Evolutionary conservation across 768 basidiomycete species (phyloP).

Genomic region (Pisolithus marmoratus): DNA sequence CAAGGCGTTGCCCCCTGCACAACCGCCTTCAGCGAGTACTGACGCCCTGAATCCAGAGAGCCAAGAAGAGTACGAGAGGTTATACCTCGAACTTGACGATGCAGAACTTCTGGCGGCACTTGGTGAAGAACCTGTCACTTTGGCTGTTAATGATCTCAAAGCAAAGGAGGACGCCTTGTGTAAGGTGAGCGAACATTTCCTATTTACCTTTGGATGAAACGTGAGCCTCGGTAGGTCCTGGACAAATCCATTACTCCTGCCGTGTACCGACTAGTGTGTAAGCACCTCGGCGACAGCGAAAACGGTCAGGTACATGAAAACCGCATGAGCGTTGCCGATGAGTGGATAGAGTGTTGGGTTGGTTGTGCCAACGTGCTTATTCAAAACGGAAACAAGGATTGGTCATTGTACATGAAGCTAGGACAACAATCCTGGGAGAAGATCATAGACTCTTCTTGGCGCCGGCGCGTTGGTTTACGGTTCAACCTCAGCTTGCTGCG

Average conservation of each 20-base stretch:
- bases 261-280: constrained; percentile 50
- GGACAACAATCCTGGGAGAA: constrained; percentile 51
- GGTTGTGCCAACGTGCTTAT: constrained; percentile 61
- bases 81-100: constrained; percentile 58
- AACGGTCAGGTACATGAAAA: constrained; percentile 13
- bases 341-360: constrained; percentile 69
- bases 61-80: constrained; percentile 66
- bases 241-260: constrained; percentile 43
- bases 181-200: constrained; percentile 42
- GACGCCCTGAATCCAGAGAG: constrained; percentile 56
- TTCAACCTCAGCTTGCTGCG: constrained; percentile 54
- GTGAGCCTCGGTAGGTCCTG: constrained; percentile 36
- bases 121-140: constrained; percentile 27
- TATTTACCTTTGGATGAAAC: neutral
- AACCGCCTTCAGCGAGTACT: constrained; percentile 28
- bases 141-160: constrained; percentile 26
- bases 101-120: constrained; percentile 53
- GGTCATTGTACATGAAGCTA: constrained; percentile 51
- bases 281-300: constrained; percentile 36
- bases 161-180: constrained; percentile 44
- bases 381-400: constrained; percentile 48
- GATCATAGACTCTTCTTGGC: constrained; percentile 45
- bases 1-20: constrained; percentile 38
- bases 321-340: constrained; percentile 37
- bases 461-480: constrained; percentile 55